Evolutionary conservation across 2,329 filamentous ascomycete species (phyloP).

Genomic region (Didymella pinodella): DNA sequence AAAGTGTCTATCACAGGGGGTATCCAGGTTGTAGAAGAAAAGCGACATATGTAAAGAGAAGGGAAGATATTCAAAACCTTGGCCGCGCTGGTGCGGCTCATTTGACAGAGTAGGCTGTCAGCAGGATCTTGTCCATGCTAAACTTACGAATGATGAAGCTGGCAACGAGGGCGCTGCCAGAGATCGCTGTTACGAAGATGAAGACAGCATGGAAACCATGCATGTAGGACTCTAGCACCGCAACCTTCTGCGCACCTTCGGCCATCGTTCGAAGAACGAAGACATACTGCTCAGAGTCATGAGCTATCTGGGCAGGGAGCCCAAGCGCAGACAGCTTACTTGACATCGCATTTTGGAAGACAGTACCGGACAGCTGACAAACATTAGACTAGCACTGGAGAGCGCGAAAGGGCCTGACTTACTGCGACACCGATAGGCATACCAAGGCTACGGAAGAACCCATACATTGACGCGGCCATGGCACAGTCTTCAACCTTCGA

Average conservation of each 20-base stretch:
- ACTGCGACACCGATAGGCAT: constrained; percentile 56
- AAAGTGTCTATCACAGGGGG: neutral
- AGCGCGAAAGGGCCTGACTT: constrained; percentile 1
- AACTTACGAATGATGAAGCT: constrained; percentile 43
- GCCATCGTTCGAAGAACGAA: constrained; percentile 33
- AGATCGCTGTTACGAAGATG: constrained; percentile 32
- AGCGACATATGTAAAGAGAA: neutral
- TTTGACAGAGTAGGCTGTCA: constrained; percentile 32
- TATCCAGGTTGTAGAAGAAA: constrained; percentile 2
- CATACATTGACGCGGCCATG: constrained; percentile 51
- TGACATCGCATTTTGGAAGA: constrained; percentile 55
- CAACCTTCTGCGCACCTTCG: constrained; percentile 24
- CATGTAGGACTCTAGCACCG: constrained; percentile 36
- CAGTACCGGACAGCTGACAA: constrained; percentile 34
- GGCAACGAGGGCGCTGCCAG: constrained; percentile 33
- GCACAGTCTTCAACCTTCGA: constrained; percentile 43
- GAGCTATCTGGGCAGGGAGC: constrained; percentile 35
- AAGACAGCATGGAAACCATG: constrained; percentile 39
- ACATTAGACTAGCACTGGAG: constrained; percentile 5
- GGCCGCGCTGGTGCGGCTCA: constrained; percentile 6
- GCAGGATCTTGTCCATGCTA: constrained; percentile 42
- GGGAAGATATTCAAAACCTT: neutral
- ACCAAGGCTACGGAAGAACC: constrained; percentile 52
- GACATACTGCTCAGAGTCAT: constrained; percentile 41
- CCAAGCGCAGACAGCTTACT: constrained; percentile 33